Evolutionary conservation across 202 grass and related monocot species (phyloP).

Genomic region (Panicum virgatum): DNA sequence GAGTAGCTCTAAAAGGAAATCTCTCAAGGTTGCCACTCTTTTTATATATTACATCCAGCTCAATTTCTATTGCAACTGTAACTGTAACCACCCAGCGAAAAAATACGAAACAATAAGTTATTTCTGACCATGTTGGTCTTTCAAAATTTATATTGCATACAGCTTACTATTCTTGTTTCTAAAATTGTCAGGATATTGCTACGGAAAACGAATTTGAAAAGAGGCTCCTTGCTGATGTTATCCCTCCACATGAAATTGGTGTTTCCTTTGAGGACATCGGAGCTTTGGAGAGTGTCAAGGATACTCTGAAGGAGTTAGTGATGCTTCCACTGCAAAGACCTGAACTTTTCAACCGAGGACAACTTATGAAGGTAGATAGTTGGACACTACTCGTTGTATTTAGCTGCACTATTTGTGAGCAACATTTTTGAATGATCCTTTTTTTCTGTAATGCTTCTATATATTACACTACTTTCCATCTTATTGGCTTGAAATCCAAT

Average conservation of each 20-base stretch:
- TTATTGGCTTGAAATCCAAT: not conserved
- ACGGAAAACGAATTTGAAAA: conserved; percentile 99
- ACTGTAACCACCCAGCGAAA: not conserved
- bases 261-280: conserved; percentile 94
- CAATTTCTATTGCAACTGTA: conserved; percentile 3
- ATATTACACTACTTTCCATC: not conserved
- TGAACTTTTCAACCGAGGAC: conserved; percentile 91
- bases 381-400: conserved; percentile 22
- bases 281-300: conserved; percentile 89
- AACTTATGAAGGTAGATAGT: conserved; percentile 86
- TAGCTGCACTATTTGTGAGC: not conserved
- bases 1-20: conserved; percentile 79
- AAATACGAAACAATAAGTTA: not conserved
- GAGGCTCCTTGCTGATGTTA: conserved; percentile 91
- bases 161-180: conserved; percentile 30
- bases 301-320: conserved; percentile 96
- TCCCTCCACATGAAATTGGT: conserved; percentile 88
- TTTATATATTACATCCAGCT: conserved; percentile 11
- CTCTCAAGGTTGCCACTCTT: conserved; percentile 63
- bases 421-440: not conserved
- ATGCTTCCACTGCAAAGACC: conserved; percentile 99
- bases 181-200: conserved; percentile 68
- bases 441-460: not conserved
- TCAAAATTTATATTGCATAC: not conserved
- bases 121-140: not conserved